These are phyloP conservation scores for Beauveria caledonica DNA, from an alignment of 2,329 filamentous ascomycete genomes.

Conservation along the genomic window DNA sequence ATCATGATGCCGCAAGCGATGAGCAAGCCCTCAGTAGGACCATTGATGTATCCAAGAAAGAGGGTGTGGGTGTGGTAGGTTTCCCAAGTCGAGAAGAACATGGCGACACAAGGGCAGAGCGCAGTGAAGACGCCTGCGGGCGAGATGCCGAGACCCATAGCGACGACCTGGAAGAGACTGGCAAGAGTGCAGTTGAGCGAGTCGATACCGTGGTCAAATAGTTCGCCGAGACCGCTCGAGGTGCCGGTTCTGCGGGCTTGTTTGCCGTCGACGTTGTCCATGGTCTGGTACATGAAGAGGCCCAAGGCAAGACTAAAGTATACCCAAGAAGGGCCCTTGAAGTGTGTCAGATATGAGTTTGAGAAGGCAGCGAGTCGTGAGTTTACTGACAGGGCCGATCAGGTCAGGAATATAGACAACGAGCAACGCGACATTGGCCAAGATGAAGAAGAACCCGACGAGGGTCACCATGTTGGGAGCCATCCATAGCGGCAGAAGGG, in stretches of 20 bases:
- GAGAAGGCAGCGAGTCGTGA: not conserved
- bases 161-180: slow-evolving; percentile 81
- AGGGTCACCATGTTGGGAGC: slow-evolving; percentile 97
- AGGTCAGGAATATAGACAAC: slow-evolving; percentile 82
- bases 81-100: slow-evolving; percentile 99
- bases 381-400: slow-evolving; percentile 65
- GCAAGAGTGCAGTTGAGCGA: slow-evolving; percentile 94
- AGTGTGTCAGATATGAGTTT: not conserved
- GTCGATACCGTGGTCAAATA: slow-evolving; percentile 98
- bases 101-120: slow-evolving; percentile 81
- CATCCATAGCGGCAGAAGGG: slow-evolving; percentile 88
- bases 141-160: slow-evolving; percentile 83
- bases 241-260: slow-evolving; percentile 92
- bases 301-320: slow-evolving; percentile 95
- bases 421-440: slow-evolving; percentile 69
- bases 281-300: slow-evolving; percentile 97
- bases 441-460: slow-evolving; percentile 87
- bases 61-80: slow-evolving; percentile 98
- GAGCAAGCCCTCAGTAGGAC: slow-evolving; percentile 89
- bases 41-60: slow-evolving; percentile 94
- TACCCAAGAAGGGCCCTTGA: slow-evolving; percentile 75
- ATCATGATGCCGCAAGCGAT: slow-evolving; percentile 83
- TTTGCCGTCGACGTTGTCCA: slow-evolving; percentile 99
- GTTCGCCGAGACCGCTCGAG: slow-evolving; percentile 86
- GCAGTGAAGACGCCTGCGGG: slow-evolving; percentile 85